Base-by-base conservation (phyloP, 139 green algal genomes). In the Tetradesmus lagerheimii region DNA sequence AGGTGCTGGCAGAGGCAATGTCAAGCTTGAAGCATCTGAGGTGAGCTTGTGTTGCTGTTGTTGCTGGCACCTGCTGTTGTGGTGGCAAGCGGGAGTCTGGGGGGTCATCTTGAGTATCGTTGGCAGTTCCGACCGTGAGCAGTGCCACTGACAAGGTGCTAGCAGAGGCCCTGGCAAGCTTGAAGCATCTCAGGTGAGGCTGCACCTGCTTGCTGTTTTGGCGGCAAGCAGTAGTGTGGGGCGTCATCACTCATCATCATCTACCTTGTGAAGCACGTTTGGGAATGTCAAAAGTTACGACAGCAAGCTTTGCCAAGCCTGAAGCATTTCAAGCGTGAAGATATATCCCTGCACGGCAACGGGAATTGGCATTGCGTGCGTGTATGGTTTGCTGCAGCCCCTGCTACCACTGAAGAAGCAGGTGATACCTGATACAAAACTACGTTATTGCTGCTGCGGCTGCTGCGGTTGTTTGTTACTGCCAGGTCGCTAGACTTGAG, bases 131-230 rank as follows among this genome's bases (percentile, higher is more conserved):
- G n/a, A n/a, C n/a, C n/a, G n/a, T n/a, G n/a, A n/a, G n/a, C n/a
- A n/a, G n/a, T n/a, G 43, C 45, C 38, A 89, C 85, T 39, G 85
- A 89, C 47, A 89, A 31, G n/a, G 74, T 89, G 43, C 45, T 89
- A 74, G 85, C 85, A n/a, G 78, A 64, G 39, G 41, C 78, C 34
- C 38, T 84, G 37, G 8, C 15, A n/a, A 50, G 14, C 37, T 11
- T 35, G 25, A 74, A 74, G 62, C 23, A n/a, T 9, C 62, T 74
- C 14, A 74, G 62, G 62, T 74, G 62, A 29, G 14, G 62, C 43
- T 82, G 75, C 75, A 3, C 16, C 9, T 11, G 43, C 15, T 16
- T 11, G 62, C 15, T 14, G 14, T n/a, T 74, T 9, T 74, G 62
- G 14, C 5, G 20, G 62, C 15, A 5, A n/a, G 25, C 62, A 74